phyloP scores from a whole-genome alignment of 2,329 filamentous ascomycete genomes.

The Clathrospora elynae region DNA sequence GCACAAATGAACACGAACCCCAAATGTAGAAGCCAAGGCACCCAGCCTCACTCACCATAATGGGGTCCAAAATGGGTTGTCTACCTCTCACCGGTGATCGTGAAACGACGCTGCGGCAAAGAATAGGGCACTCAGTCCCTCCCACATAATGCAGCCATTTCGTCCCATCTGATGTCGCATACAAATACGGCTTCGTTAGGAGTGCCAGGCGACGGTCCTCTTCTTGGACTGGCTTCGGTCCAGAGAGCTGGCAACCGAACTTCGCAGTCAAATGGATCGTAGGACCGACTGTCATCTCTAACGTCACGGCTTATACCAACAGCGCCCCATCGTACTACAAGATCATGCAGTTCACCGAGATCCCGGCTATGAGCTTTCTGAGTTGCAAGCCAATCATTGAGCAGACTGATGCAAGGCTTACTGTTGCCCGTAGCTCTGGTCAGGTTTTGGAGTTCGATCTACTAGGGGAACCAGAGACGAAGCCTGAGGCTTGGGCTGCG shows the following conservation, averaged over 20 bases:
- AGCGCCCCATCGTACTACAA: neutral
- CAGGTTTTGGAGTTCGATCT: constrained; percentile 13
- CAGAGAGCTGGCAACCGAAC: constrained; percentile 2
- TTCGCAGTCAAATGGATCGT: constrained; percentile 13
- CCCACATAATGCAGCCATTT: too few species aligned
- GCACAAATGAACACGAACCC: too few species aligned
- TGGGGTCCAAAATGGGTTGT: too few species aligned
- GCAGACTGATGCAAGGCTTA: constrained; percentile 12
- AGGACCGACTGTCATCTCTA: neutral
- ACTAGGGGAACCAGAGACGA: constrained; percentile 3
- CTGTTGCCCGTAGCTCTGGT: constrained; percentile 8
- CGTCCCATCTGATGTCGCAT: too few species aligned
- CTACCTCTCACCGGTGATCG: too few species aligned
- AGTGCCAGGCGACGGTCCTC: too few species aligned
- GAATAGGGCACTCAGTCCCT: too few species aligned
- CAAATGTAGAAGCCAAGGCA: too few species aligned
- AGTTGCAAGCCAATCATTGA: constrained; percentile 24
- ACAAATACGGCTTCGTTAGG: too few species aligned
- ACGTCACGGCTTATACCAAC: neutral
- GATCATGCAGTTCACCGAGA: constrained; percentile 7
- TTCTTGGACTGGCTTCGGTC: neutral
- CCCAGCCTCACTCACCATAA: too few species aligned
- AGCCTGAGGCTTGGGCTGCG: constrained; percentile 2
- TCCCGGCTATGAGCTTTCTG: constrained; percentile 13
- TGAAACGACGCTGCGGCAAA: too few species aligned